phyloP scores from a whole-genome alignment of 768 basidiomycete genomes.

The Calocybe gangraenosa region DNA sequence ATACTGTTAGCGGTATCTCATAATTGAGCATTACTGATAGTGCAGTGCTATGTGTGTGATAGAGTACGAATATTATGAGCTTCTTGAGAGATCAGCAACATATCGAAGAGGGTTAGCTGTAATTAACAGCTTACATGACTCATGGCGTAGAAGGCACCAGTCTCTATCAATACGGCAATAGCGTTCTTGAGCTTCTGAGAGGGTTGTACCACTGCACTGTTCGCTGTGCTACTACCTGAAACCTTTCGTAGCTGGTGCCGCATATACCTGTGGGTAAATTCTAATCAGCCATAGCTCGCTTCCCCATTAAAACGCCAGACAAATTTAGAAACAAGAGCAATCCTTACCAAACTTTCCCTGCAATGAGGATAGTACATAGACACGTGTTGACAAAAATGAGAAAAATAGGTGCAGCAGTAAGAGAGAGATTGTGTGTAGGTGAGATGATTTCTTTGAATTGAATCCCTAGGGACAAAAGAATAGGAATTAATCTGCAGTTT shows the following conservation, averaged over 20 bases:
- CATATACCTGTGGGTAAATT: no score
- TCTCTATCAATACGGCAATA: background rate
- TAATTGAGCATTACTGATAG: constrained; percentile 9
- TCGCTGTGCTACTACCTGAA: background rate
- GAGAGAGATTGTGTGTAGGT: constrained; percentile 3
- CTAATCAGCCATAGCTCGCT: no score
- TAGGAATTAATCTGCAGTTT: no score
- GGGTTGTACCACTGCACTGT: no score
- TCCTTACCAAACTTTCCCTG: constrained; percentile 8
- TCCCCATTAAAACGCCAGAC: no score
- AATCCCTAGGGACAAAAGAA: no score
- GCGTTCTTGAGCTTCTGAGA: background rate
- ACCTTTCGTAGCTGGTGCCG: no score
- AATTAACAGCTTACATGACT: constrained; percentile 2
- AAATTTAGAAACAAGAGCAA: no score
- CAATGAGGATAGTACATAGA: constrained; percentile 9
- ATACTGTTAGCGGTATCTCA: constrained; percentile 10
- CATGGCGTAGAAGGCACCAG: constrained; percentile 2
- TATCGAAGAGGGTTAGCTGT: background rate
- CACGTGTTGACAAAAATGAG: constrained; percentile 10
- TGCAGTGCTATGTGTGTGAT: background rate
- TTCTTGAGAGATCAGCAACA: background rate
- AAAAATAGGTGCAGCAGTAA: constrained; percentile 5
- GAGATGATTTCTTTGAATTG: no score
- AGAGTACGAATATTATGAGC: constrained; percentile 9